Evolutionary conservation across 2,329 filamentous ascomycete species (phyloP).

Genomic region (Escovopsis weberi): DNA sequence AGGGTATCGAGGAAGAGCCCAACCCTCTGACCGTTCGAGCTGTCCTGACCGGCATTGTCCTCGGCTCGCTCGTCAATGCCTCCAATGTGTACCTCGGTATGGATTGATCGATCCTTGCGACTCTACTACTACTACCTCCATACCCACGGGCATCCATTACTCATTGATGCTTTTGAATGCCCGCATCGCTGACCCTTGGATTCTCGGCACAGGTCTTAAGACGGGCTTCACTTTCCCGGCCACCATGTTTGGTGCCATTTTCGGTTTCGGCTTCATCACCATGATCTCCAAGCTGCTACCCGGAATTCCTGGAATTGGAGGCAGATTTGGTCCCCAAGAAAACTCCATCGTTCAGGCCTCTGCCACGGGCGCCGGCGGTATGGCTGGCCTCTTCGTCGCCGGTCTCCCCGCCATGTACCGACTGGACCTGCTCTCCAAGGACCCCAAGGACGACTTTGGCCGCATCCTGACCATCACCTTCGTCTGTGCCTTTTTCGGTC

Average conservation of each 20-base stretch:
- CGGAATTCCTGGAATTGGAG: slow-evolving; percentile 36
- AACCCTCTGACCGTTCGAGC: slow-evolving; percentile 41
- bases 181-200: neutral
- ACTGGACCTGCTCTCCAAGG: slow-evolving; percentile 31
- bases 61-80: slow-evolving; percentile 45
- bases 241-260: slow-evolving; percentile 38
- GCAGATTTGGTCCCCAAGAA: slow-evolving; percentile 43
- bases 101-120: neutral
- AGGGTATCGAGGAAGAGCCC: slow-evolving; percentile 27
- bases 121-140: too few relatives aligned
- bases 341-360: slow-evolving; percentile 48
- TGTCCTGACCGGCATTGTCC: slow-evolving; percentile 37
- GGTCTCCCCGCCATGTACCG: slow-evolving; percentile 47
- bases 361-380: slow-evolving; percentile 43
- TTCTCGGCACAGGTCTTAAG: slow-evolving; percentile 25
- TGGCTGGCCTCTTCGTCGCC: slow-evolving; percentile 42
- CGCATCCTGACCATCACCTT: slow-evolving; percentile 45
- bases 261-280: slow-evolving; percentile 44
- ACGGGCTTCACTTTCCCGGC: slow-evolving; percentile 36
- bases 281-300: slow-evolving; percentile 33
- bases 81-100: slow-evolving; percentile 47
- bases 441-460: slow-evolving; percentile 39
- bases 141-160: too few relatives aligned
- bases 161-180: neutral
- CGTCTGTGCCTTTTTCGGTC: slow-evolving; percentile 48